phyloP scores from a whole-genome alignment of 2,329 filamentous ascomycete species.

The Talaromyces sp. region DNA sequence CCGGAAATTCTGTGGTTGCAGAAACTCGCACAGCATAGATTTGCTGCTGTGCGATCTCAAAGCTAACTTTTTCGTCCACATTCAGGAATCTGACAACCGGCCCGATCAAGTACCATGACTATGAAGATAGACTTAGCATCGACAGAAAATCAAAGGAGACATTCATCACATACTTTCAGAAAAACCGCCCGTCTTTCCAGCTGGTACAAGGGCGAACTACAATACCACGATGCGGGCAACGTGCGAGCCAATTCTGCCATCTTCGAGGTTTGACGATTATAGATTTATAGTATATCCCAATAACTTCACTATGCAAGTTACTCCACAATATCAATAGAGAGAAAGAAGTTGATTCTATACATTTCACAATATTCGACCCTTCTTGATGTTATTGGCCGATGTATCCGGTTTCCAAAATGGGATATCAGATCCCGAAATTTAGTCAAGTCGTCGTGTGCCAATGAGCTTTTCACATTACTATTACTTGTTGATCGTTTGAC shows the following conservation, averaged over 20 bases:
- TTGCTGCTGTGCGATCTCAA: slow-evolving; percentile 52
- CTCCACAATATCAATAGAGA: neutral
- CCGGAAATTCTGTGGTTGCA: slow-evolving; percentile 30
- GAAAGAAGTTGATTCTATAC: neutral
- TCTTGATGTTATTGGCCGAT: slow-evolving; percentile 6
- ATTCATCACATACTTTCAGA: slow-evolving; percentile 40
- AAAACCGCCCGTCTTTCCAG: slow-evolving; percentile 53
- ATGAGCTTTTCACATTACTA: neutral
- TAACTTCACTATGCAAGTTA: neutral
- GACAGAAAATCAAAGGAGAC: neutral
- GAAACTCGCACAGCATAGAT: slow-evolving; percentile 41
- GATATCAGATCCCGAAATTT: slow-evolving; percentile 17
- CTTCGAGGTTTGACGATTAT: slow-evolving; percentile 6
- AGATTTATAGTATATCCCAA: too few relatives aligned
- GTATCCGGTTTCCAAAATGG: slow-evolving; percentile 16
- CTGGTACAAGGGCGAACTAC: slow-evolving; percentile 50
- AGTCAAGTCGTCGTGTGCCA: neutral
- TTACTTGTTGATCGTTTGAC: neutral
- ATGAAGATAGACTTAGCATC: neutral
- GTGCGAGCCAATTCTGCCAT: slow-evolving; percentile 42
- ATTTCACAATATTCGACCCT: neutral
- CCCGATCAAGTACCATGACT: slow-evolving; percentile 56
- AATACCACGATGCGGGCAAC: slow-evolving; percentile 56
- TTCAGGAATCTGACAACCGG: slow-evolving; percentile 52
- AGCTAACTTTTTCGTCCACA: slow-evolving; percentile 44